A percentile compares a stretch with the other conserved stretches of the same genome.
Evolutionary conservation across 139 green algal species (phyloP).

Genomic region (Chlorella sp.): DNA sequence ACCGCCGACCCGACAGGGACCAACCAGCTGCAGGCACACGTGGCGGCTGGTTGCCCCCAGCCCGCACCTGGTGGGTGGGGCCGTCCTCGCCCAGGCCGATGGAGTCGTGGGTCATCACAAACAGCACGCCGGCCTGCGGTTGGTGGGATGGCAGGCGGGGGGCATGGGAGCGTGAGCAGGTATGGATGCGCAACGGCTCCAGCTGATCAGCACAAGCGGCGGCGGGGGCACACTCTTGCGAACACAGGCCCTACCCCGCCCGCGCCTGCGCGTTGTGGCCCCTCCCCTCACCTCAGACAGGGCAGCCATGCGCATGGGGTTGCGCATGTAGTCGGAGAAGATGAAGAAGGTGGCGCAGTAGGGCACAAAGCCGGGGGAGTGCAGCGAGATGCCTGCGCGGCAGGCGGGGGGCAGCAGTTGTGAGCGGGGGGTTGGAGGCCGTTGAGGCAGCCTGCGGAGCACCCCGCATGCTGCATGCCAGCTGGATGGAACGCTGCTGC

Average conservation of each 20-base stretch:
- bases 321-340: constrained; percentile 99
- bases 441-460: too few species aligned
- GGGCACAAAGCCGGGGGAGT: constrained; percentile 91
- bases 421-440: too few species aligned
- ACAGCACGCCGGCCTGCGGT: constrained; percentile 80
- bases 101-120: constrained; percentile 99
- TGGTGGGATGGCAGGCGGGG: too few species aligned
- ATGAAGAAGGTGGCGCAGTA: constrained; percentile 99
- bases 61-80: constrained; percentile 92
- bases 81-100: constrained; percentile 99
- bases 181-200: not conserved
- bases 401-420: too few species aligned
- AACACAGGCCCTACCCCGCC: not conserved
- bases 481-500: too few species aligned
- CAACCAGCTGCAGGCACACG: too few species aligned
- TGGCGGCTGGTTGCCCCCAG: too few species aligned
- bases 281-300: constrained; percentile 72
- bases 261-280: too few species aligned
- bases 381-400: constrained; percentile 72
- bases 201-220: not conserved
- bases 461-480: too few species aligned
- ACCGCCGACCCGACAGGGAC: too few species aligned
- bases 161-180: too few species aligned
- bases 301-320: constrained; percentile 94
- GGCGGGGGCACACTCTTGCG: not conserved